These are phyloP conservation scores for Boletus reticuloceps DNA, from an alignment of 768 basidiomycete genomes.

Conservation along the genomic window DNA sequence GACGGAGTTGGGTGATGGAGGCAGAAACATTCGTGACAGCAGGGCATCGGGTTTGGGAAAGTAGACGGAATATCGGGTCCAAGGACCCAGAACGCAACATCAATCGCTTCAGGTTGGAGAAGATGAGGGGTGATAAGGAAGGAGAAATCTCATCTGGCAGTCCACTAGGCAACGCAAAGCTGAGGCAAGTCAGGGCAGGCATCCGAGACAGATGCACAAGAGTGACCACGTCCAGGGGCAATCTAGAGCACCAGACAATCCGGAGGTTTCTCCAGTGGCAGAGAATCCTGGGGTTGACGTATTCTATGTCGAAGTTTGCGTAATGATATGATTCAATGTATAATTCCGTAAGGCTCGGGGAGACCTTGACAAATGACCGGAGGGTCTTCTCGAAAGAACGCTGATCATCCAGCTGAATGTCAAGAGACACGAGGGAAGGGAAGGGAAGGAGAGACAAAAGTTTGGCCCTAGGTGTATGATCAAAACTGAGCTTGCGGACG, in stretches of 20 bases:
- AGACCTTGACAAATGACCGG: background rate
- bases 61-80: background rate
- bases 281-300: too few species aligned
- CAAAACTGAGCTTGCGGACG: too few species aligned
- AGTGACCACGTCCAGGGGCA: background rate
- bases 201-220: background rate
- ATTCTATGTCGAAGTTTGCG: background rate
- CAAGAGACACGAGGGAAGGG: too few species aligned
- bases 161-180: background rate
- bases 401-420: too few species aligned
- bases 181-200: background rate
- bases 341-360: background rate
- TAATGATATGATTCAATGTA: background rate
- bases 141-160: background rate
- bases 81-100: background rate
- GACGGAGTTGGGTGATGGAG: background rate
- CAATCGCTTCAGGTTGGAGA: background rate
- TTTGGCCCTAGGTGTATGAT: too few species aligned
- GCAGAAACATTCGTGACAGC: background rate
- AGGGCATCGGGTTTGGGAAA: background rate
- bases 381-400: too few species aligned
- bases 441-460: too few species aligned
- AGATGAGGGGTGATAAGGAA: background rate
- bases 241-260: too few species aligned
- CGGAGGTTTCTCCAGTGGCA: too few species aligned